Evolutionary conservation across 495 filamentous ascomycete species (phyloP).

Genomic region (Sphaerosporella brunnea): DNA sequence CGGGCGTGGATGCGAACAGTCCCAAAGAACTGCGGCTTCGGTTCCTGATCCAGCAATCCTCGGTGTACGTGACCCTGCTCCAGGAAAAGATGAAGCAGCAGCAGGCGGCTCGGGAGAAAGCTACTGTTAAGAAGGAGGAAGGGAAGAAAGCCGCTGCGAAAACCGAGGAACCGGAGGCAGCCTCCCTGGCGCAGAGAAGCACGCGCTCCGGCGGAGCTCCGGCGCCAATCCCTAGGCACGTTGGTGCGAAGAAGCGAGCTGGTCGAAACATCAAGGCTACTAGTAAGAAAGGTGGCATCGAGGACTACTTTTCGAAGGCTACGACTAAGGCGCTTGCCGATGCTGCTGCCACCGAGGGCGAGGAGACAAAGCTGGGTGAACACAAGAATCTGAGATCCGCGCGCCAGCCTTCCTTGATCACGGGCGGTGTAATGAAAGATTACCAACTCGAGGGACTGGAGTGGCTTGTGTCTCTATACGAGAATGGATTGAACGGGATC

Average conservation of each 20-base stretch:
- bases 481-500: constrained; percentile 91
- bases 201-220: too few relatives aligned
- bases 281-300: too few relatives aligned
- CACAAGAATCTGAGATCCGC: constrained; percentile 57
- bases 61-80: constrained; percentile 21
- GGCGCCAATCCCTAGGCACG: too few relatives aligned
- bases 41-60: constrained; percentile 23
- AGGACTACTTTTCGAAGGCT: too few relatives aligned
- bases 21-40: constrained; percentile 7
- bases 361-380: constrained; percentile 38
- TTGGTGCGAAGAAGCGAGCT: too few relatives aligned
- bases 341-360: constrained; percentile 9
- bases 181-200: too few relatives aligned
- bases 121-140: too few relatives aligned
- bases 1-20: too few relatives aligned
- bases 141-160: constrained; percentile 7
- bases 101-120: constrained; percentile 7
- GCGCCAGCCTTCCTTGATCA: constrained; percentile 65
- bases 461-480: constrained; percentile 71
- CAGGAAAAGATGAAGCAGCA: constrained; percentile 22
- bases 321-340: constrained; percentile 19
- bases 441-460: constrained; percentile 91
- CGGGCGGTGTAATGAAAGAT: constrained; percentile 75
- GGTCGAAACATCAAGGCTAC: too few relatives aligned
- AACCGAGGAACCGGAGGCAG: too few relatives aligned